These are phyloP conservation scores for Cerioporus squamosus DNA, from an alignment of 1,284 basidiomycete species.

Conservation along the genomic window DNA sequence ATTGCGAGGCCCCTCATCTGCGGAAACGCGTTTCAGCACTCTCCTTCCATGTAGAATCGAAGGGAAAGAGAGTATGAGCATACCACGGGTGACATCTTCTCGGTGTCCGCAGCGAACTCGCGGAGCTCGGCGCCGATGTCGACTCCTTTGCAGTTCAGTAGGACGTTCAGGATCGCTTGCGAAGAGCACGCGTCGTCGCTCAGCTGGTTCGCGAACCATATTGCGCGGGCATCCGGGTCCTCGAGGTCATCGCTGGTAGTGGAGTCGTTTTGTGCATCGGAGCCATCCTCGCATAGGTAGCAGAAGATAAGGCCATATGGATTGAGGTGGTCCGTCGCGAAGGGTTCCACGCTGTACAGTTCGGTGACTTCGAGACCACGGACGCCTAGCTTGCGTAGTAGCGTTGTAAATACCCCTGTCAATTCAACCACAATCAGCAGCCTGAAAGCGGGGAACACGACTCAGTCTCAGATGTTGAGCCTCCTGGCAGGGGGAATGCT, in stretches of 20 bases:
- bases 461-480: too few species aligned
- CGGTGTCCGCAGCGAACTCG: slow-evolving; percentile 53
- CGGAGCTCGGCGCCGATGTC: slow-evolving; percentile 50
- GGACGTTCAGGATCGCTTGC: slow-evolving; percentile 61
- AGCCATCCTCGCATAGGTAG: slow-evolving; percentile 57
- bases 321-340: slow-evolving; percentile 59
- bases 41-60: background rate
- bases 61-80: too few species aligned
- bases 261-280: slow-evolving; percentile 46
- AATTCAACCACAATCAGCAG: too few species aligned
- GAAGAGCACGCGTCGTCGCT: slow-evolving; percentile 67
- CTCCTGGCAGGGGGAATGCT: slow-evolving; percentile 4
- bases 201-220: slow-evolving; percentile 73
- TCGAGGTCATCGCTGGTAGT: slow-evolving; percentile 47
- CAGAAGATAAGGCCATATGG: slow-evolving; percentile 62
- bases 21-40: background rate
- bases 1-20: slow-evolving; percentile 68
- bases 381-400: slow-evolving; percentile 57
- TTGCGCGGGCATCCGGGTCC: slow-evolving; percentile 56
- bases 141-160: slow-evolving; percentile 56
- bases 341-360: slow-evolving; percentile 63
- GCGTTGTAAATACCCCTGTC: slow-evolving; percentile 59
- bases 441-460: too few species aligned
- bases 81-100: slow-evolving; percentile 61
- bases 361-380: slow-evolving; percentile 56